Base-by-base conservation (phyloP, 164 flowering plant species). In the Platanus orientalis region DNA sequence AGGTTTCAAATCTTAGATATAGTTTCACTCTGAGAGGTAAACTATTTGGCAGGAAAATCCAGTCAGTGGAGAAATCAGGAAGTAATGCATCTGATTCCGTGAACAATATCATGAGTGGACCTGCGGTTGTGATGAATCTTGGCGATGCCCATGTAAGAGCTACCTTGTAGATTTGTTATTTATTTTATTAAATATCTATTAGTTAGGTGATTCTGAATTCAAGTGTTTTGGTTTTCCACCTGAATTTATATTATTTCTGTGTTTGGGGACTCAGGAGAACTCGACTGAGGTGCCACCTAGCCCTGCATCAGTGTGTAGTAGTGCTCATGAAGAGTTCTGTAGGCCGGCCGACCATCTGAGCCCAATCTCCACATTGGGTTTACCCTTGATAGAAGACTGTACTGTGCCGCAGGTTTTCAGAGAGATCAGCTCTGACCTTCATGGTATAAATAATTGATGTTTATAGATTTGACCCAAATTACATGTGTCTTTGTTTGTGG, bases 231-330 rank as follows among this genome's bases (percentile, higher is more conserved):
- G 13, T 4, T 1, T 21, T 56, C 23, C 20, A 7, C 9, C 49
- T 44, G 19, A 44, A 34, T 44, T 16, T 14, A 44, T 44, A 34
- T 5, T 4, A 14, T 16, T 19, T 19, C 39, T 44, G 19, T 44
- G 19, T 14, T 27, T 39, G 23, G 60, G 49, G 14, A 66, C 25
- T 30, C 61, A 91, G 99, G 97, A 91, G 66, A 89, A 92, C 72
- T 83, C 83, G 29, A 91, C 99, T 51, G 99, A 94, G 78, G 96
- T 91, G 67, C 99, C 99, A 57, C 97, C 99, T 6, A 94, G 96
- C 73, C 99, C 99, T 67, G 97, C 93, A 73, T 94, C 97, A 25
- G 78, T 89, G 56, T 89, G 89, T 76, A 94, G 96, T 83, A 85
- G 85, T 65, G 45, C 60, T 60, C 79, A 74, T 50, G 96, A 89